Base-by-base conservation (phyloP, 2,329 filamentous ascomycete species). In the Sclerotinia sclerotiorum region DNA sequence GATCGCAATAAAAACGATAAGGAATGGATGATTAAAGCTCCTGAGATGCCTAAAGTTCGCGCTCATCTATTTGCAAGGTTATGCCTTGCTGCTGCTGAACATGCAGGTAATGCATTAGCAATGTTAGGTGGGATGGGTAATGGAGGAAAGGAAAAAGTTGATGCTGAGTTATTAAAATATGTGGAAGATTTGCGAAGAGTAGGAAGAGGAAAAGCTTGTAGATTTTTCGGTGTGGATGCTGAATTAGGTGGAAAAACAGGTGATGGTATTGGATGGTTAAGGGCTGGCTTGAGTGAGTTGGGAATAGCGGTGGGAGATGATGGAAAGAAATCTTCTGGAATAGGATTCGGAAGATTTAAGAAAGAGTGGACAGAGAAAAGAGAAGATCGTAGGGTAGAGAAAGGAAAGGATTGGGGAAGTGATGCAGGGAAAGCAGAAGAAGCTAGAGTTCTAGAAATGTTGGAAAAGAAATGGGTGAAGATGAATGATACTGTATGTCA, bases 21-120 rank as follows among this genome's bases (percentile, higher is more conserved):
- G 70, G 94, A 98, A 73, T 99, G 94, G 94, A 98, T 98, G 93
- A 96, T 95, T 79, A 92, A 91, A 75, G 87, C 93, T 0, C 93
- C 94, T 0, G 88, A 93, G 63, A 92, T 97, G 61, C 91, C 93
- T 42, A 94, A 94, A 77, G 93, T 97, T 24, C 88, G 94, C 58
- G 93, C 93, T 11, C 89, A 96, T 75, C 83, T 99, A 1, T 96
- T 96, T 76, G 93, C 93, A 1, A 85, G 94, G 0, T 82, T 98
- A 10, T 98, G 93, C 77, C 84, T 98, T 15, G 92, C 93, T 0
- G 92, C 94, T 0, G 89, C 91, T 0, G 94, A 97, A 73, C 94
- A 98, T 79, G 93, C 94, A 1, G 87, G 89, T 35, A 89, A 90
- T 77, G 92, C 93, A 13, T 78, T 82, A 24, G 83, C 86, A 1